Base-by-base conservation (phyloP, 73 alveolate species). In the Blepharisma japonicum region DNA sequence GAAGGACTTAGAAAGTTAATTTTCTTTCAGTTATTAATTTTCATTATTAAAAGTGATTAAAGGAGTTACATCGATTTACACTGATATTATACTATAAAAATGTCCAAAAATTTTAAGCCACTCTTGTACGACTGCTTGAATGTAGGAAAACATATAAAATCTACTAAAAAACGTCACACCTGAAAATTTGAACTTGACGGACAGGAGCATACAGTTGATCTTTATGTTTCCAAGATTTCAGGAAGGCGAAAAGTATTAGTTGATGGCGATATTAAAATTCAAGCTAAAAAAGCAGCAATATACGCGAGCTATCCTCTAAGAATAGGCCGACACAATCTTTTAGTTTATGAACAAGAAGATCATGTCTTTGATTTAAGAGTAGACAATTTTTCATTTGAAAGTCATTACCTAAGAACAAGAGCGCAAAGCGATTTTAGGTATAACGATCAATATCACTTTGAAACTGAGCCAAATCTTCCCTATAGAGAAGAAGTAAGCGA, bases 181-280 rank as follows among this genome's bases (percentile, higher is more conserved):
- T 91, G 97, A 96, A 77, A 86, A 38, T 86, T 91, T 80, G 77
- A 83, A 48, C 82, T 91, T 11, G 95, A 91, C 70, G 91, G 83
- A 55, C 87, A 91, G 70, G 86, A 86, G 32, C 91, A 91, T 71
- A 71, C 86, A 8, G 81, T 91, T 56, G 94, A 88, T 76, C 74
- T 91, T 68, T 92, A 83, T 68, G 87, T 80, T 48, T 87, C 96
- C 53, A 79, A 83, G 45, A 70, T 92, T 6, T 81, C 94, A 25
- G 96, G 96, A n/a, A 92, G 89, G 87, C 83, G 91, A 81, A 92
- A 90, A 82, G 81, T 92, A 20, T 76, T 92, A 23, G 79, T 86
- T 25, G 87, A 92, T 76, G 96, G 96, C 6, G 68, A 83, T 66
- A 71, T 67, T 7, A 50, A 82, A 6, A 77, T 82, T 68, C 77